Evolutionary conservation across 495 filamentous ascomycete species (phyloP), one percentile per base, ranked within the genome.

Genomic region (Penicillium simplicissimum): DNA sequence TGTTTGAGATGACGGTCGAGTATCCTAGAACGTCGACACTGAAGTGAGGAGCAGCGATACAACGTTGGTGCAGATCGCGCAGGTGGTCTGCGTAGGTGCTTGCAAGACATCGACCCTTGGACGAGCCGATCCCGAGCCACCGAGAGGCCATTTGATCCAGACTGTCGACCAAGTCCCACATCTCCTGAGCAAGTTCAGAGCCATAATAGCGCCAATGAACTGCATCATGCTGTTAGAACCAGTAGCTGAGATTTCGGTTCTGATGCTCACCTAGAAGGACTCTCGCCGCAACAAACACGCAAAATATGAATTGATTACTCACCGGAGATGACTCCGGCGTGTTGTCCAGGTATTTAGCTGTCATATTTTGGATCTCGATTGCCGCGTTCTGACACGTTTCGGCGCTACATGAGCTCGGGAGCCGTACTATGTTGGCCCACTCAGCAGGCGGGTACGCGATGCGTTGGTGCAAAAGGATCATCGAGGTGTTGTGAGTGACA

Each of bases 321-420:
- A 74, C 63, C 3, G 52, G 49, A 43, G 28, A 69, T 60, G 8
- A 66, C 62, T 43, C 8, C 13, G 48, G 49, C 31, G 70, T 71
- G 55, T 72, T 56, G 35, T 68, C 68, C 15, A 80, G 55, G 49
- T 71, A 80, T 52, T 77, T 71, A 8, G 71, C 55, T 1, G 71
- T 66, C 55, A 81, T 81, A 1, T 66, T 71, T 31, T 74, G 65
- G 0, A 70, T 73, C 60, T 81, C 78, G 2, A 67, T 69, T 0
- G 74, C 76, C n/a, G 78, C 78, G 14, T 63, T 64, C 52, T 75
- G 62, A 42, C 78, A 79, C 3, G 77, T 79, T 45, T 81, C 76
- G 23, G 75, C 75, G 40, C 75, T 79, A 23, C 65, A 78, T 7
- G 64, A 43, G 31, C 67, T 75, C 5, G 79, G 78, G 2, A 80